Evolutionary conservation across 441 rosid genomes (phyloP).

Genomic region (Cnidoscolus chayamansa): DNA sequence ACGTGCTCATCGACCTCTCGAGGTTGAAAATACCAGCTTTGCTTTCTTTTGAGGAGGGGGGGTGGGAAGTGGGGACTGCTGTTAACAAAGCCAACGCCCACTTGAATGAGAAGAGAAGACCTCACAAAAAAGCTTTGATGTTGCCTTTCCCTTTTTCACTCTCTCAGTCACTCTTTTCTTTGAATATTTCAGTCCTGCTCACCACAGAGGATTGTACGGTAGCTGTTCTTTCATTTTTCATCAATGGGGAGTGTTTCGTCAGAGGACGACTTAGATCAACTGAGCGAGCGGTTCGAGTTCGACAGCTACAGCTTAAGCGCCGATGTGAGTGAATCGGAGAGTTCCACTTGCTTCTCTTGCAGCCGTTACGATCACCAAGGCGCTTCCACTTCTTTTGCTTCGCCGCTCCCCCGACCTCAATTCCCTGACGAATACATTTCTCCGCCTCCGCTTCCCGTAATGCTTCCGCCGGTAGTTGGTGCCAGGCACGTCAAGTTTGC

Average conservation of each 20-base stretch:
- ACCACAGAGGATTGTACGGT: background rate
- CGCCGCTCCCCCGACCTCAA: constrained; percentile 6
- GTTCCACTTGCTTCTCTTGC: constrained; percentile 54
- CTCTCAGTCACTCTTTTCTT: background rate
- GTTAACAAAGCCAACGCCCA: constrained; percentile 14
- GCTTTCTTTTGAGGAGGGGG: background rate
- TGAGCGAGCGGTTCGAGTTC: constrained; percentile 61
- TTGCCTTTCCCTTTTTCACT: constrained; percentile 4
- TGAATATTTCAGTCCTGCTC: background rate
- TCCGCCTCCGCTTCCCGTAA: constrained; percentile 22
- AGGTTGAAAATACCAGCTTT: background rate
- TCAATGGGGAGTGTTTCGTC: constrained; percentile 56
- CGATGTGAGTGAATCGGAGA: constrained; percentile 84
- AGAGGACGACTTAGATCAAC: constrained; percentile 53
- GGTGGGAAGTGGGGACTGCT: constrained; percentile 21
- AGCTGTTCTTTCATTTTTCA: background rate
- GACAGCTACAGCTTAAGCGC: constrained; percentile 75
- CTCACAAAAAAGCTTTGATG: background rate
- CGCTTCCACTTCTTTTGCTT: constrained; percentile 50
- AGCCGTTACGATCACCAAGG: constrained; percentile 45
- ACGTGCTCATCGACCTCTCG: background rate
- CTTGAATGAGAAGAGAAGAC: constrained; percentile 1
- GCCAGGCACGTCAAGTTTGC: constrained; percentile 43
- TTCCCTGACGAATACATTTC: constrained; percentile 43
- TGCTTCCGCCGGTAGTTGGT: constrained; percentile 69